Evolutionary conservation across 768 basidiomycete genomes (phyloP), one percentile per base, ranked within the genome.

Genomic region (Lactarius trivialis): DNA sequence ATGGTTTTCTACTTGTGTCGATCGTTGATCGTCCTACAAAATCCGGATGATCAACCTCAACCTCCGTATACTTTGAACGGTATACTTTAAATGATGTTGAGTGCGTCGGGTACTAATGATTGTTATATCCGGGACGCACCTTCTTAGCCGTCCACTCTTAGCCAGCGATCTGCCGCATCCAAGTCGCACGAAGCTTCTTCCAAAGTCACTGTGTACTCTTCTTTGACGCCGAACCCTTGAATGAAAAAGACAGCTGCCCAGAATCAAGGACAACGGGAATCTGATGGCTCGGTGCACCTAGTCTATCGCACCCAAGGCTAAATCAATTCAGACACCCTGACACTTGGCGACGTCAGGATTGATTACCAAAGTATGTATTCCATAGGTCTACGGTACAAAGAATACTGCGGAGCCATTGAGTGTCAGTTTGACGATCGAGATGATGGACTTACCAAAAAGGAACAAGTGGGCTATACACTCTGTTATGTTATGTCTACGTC

Each of bases 1-100:
- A 6, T 58, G 30, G 14, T 53, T 36, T 17, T 61, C 68, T 11
- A 68, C 63, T 53, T n/a, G 19, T 4, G 32, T 21, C 4, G 12
- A 24, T 24, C 17, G 12, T 34, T 12, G n/a, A n/a, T n/a, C n/a
- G n/a, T n/a, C n/a, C n/a, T n/a, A n/a, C n/a, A n/a, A n/a, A n/a
- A n/a, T n/a, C n/a, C n/a, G n/a, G n/a, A n/a, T n/a, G n/a, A n/a
- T n/a, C n/a, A n/a, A n/a, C n/a, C n/a, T n/a, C n/a, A n/a, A n/a
- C n/a, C n/a, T n/a, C n/a, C n/a, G n/a, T n/a, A n/a, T n/a, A n/a
- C n/a, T n/a, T n/a, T n/a, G n/a, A n/a, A n/a, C n/a, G n/a, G n/a
- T n/a, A n/a, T n/a, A n/a, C n/a, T n/a, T n/a, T n/a, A n/a, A n/a
- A n/a, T n/a, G n/a, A n/a, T n/a, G n/a, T n/a, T n/a, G 49, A 36